Conservation (phyloP, 495 filamentous ascomycete genomes). For the Hypomontagnella monticulosa region DNA sequence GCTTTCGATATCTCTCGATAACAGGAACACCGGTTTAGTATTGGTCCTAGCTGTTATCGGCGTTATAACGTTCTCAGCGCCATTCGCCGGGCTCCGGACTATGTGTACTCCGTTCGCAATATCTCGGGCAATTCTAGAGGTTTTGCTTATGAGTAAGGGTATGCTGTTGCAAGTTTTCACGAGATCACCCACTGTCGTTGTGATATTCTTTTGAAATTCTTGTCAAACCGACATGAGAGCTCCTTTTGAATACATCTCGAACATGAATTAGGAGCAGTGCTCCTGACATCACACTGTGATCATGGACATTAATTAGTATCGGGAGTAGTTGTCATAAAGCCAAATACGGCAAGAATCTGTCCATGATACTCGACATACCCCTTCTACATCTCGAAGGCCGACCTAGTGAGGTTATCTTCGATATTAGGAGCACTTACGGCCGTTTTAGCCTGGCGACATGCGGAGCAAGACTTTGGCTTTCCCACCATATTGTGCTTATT, state of each 20-base stretch:
- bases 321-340: too few species aligned
- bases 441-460: background rate
- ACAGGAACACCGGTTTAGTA: background rate
- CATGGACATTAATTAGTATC: background rate
- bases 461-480: background rate
- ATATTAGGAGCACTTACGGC: background rate
- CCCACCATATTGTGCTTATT: background rate
- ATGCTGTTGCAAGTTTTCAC: background rate
- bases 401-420: background rate
- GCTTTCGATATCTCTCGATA: background rate
- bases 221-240: background rate
- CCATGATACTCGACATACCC: too few species aligned
- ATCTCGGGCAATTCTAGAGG: background rate
- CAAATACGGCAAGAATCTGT: too few species aligned
- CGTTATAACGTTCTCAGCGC: background rate
- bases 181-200: background rate
- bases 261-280: background rate
- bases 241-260: background rate
- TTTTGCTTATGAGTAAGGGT: background rate
- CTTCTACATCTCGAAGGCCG: too few species aligned
- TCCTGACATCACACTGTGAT: background rate
- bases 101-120: constrained; percentile 1
- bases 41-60: background rate
- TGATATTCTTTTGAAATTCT: constrained; percentile 1
- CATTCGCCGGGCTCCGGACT: background rate